Evolutionary conservation across 768 basidiomycete genomes (phyloP), one percentile per base, ranked within the genome.

Genomic region (Suillus subluteus): DNA sequence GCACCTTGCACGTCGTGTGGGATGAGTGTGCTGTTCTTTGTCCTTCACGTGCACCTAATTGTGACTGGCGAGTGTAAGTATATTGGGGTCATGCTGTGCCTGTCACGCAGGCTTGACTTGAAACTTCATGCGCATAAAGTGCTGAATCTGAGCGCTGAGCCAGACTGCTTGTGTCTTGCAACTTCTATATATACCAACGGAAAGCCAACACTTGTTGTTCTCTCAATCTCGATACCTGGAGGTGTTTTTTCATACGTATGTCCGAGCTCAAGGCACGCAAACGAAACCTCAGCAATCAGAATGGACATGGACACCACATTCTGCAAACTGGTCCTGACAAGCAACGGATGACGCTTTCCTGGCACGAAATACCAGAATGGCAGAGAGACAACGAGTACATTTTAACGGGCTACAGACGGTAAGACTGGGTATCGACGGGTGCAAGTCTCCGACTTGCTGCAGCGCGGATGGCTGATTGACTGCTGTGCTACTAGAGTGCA

Each of bases 351-450:
- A 84, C 81, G n/a, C 68, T 85, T 43, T 74, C 79, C 15, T 92
- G 88, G 88, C 67, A 73, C 32, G 86, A 90, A 64, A 79, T 92
- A 54, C 86, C 88, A 48, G 83, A 84, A 41, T 94, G 90, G 90
- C 87, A 87, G 76, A 83, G 79, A 69, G 88, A 92, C 76, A 93
- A 92, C 70, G 89, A 91, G 70, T 90, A 86, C 73, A 91, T 93
- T 67, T 46, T 88, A 65, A 78, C 76, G 43, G 92, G 92, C 2
- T 92, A 93, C 74, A 82, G 91, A 78, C 81, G 86, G 92, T 91
- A 72, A 71, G 80, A 65, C 68, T 48, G 55, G 43, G 56, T 35
- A 40, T 62, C 46, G 40, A 62, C 21, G n/a, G 18, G 54, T 54
- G 44, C 62, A 66, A 35, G 62, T 59, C 62, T 55, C 6, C 67